These are phyloP conservation scores for Geranomyces michiganensis DNA, from an alignment of 192 early-diverging fungal species.

Conservation along the genomic window DNA sequence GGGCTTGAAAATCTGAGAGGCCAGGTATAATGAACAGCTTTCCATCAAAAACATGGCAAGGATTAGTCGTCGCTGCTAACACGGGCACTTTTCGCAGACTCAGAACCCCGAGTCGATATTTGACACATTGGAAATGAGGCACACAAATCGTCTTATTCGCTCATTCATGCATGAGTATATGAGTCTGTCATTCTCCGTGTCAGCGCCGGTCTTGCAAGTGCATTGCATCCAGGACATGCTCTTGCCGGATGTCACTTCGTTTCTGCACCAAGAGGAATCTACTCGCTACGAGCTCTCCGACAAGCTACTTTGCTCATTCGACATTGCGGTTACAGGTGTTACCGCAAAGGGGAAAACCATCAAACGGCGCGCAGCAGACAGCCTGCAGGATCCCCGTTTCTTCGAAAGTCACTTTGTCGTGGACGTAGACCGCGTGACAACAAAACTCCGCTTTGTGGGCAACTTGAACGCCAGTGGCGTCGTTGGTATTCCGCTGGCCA, in stretches of 20 bases:
- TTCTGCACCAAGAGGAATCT: slow-evolving; percentile 36
- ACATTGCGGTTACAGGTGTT: slow-evolving; percentile 42
- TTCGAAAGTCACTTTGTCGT: slow-evolving; percentile 57
- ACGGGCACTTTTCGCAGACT: slow-evolving; percentile 38
- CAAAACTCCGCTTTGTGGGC: slow-evolving; percentile 63
- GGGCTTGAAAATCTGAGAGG: slow-evolving; percentile 41
- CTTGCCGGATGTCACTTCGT: slow-evolving; percentile 44
- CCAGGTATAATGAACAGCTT: neutral
- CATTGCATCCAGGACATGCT: slow-evolving; percentile 76
- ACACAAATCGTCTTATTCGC: slow-evolving; percentile 60
- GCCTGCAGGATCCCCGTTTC: neutral
- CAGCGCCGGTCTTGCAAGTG: slow-evolving; percentile 57
- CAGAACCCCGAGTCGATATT: slow-evolving; percentile 52
- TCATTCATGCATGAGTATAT: slow-evolving; percentile 53
- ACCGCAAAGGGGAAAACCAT: neutral
- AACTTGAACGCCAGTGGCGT: slow-evolving; percentile 46
- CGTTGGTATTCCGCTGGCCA: slow-evolving; percentile 63
- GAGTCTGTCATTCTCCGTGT: slow-evolving; percentile 56
- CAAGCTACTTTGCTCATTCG: slow-evolving; percentile 64
- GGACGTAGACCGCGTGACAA: slow-evolving; percentile 55
- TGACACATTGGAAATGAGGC: slow-evolving; percentile 66
- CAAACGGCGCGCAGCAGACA: neutral
- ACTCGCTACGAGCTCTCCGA: slow-evolving; percentile 63
- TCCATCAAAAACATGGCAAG: too few relatives aligned
- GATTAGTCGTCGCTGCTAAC: neutral